These are phyloP conservation scores for Chrysosporium queenslandicum DNA, from an alignment of 2,329 filamentous ascomycete genomes.

Conservation along the genomic window DNA sequence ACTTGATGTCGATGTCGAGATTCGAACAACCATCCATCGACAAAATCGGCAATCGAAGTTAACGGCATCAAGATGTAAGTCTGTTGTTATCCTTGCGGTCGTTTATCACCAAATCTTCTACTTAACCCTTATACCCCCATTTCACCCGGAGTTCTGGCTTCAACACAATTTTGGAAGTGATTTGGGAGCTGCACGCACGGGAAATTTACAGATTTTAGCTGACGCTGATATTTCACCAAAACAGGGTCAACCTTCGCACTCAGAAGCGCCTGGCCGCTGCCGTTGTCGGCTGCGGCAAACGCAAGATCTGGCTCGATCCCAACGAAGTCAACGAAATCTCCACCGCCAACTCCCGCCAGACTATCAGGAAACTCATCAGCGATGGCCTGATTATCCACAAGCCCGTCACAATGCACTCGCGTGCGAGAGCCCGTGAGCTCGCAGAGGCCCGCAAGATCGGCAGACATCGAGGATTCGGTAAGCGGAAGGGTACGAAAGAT, in stretches of 20 bases:
- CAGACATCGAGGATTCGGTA: constrained; percentile 98
- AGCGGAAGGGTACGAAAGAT: constrained; percentile 99
- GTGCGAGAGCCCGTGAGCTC: constrained; percentile 88
- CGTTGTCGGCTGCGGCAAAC: constrained; percentile 97
- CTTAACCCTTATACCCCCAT: not conserved
- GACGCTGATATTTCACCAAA: constrained; percentile 20
- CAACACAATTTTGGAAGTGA: not conserved
- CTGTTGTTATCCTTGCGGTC: not conserved
- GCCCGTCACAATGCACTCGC: constrained; percentile 99
- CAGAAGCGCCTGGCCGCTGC: constrained; percentile 99
- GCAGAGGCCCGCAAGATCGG: constrained; percentile 90
- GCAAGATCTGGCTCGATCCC: constrained; percentile 99
- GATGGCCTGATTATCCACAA: constrained; percentile 99
- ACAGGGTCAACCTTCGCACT: constrained; percentile 98
- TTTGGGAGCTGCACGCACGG: not conserved
- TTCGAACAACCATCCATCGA: constrained; percentile 18
- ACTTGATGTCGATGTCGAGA: constrained; percentile 12
- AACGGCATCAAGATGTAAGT: constrained; percentile 22
- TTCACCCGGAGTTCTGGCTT: not conserved
- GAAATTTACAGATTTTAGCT: constrained; percentile 12
- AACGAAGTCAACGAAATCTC: constrained; percentile 99
- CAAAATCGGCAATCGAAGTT: constrained; percentile 17
- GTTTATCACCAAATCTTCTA: not conserved
- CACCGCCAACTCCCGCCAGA: constrained; percentile 99
- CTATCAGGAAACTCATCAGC: constrained; percentile 97